phyloP scores from a whole-genome alignment of 2,329 filamentous ascomycete species.

The Zasmidium cellare region DNA sequence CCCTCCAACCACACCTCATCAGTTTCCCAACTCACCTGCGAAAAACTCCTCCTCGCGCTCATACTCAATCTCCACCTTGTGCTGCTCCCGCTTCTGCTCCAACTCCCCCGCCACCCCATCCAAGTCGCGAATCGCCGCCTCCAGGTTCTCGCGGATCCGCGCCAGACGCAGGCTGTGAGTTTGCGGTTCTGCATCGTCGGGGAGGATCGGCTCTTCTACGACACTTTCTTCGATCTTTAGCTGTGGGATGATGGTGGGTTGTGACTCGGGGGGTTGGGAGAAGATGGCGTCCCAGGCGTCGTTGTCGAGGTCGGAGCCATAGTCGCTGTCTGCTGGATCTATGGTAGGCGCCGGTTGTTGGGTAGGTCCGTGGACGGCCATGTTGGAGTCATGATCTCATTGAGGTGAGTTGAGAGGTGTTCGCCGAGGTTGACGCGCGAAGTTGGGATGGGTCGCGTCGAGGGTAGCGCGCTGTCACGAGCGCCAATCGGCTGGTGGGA shows the following conservation, averaged over 20 bases:
- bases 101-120: neutral
- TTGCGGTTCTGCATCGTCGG: conserved; percentile 22
- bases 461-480: neutral
- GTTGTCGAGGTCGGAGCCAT: conserved; percentile 65
- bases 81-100: neutral
- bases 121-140: conserved; percentile 9
- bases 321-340: conserved; percentile 55
- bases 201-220: conserved; percentile 1
- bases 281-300: conserved; percentile 54
- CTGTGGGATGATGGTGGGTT: conserved; percentile 13
- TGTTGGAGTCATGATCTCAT: conserved; percentile 10
- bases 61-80: conserved; percentile 46
- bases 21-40: conserved; percentile 14
- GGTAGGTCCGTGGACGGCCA: conserved; percentile 5
- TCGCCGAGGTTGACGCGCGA: neutral
- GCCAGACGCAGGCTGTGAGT: conserved; percentile 19
- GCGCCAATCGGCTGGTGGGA: neutral
- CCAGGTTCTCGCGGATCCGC: conserved; percentile 12
- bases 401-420: neutral
- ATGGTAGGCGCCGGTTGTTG: neutral
- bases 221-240: neutral
- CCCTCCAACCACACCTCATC: neutral
- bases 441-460: neutral
- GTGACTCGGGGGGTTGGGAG: conserved; percentile 43
- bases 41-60: conserved; percentile 35